Conservation (phyloP, 1,284 basidiomycete species). For the Entoloma clypeatum region DNA sequence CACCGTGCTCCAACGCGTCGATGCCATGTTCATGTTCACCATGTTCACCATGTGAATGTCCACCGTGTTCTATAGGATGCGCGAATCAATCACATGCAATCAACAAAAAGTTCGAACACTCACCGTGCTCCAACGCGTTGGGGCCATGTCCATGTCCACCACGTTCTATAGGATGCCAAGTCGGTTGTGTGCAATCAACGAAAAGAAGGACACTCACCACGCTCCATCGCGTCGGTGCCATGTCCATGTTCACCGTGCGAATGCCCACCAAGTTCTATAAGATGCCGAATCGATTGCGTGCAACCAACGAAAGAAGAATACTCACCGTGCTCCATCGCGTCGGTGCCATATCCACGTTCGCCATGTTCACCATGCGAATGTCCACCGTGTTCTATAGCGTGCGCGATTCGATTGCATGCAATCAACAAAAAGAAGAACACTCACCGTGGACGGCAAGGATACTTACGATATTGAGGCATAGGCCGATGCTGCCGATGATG, state of each 20-base stretch:
- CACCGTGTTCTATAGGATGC: conserved; percentile 29
- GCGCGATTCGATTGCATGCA: conserved; percentile 6
- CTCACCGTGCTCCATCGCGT: conserved; percentile 2
- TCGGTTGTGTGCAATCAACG: no score
- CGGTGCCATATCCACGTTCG: neutral
- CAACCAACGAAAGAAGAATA: neutral
- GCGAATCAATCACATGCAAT: conserved; percentile 5
- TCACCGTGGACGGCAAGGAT: conserved; percentile 43
- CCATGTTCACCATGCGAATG: conserved; percentile 21
- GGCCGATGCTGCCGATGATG: conserved; percentile 43
- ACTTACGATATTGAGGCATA: conserved; percentile 42
- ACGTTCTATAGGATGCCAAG: no score
- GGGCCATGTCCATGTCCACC: no score
- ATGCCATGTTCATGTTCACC: neutral
- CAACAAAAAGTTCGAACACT: conserved; percentile 3
- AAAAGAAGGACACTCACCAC: no score
- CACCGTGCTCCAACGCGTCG: neutral
- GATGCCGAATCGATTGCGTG: no score
- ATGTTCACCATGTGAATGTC: conserved; percentile 23
- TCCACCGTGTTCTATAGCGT: conserved; percentile 30
- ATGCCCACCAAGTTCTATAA: no score
- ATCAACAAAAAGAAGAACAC: conserved; percentile 3
- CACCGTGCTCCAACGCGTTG: no score
- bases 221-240: conserved; percentile 14
- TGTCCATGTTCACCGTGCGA: conserved; percentile 13